A percentile compares a stretch with the other conserved stretches of the same genome.
phyloP scores from a whole-genome alignment of 306 rosid species.

The Vigna reflexopilosa region DNA sequence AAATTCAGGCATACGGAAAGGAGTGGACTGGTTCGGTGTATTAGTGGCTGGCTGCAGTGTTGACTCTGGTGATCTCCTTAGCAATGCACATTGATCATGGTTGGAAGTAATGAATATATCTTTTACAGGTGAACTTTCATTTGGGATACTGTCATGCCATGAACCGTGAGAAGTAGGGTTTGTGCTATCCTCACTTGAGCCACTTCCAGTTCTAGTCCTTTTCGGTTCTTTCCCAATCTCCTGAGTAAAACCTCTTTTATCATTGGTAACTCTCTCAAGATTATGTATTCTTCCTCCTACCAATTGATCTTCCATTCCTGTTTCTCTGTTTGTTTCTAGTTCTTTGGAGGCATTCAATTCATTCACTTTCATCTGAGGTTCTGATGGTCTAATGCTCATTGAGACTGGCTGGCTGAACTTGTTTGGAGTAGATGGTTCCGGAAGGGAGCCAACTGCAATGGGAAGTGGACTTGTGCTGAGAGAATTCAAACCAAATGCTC shows the following conservation, averaged over 20 bases:
- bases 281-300: conserved; percentile 44
- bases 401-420: conserved; percentile 55
- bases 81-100: conserved; percentile 51
- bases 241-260: conserved; percentile 39
- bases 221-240: conserved; percentile 49
- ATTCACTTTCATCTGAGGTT: conserved; percentile 55
- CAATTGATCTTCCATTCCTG: conserved; percentile 55
- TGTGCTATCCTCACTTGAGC: conserved; percentile 74
- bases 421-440: conserved; percentile 57
- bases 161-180: conserved; percentile 81
- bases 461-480: conserved; percentile 66
- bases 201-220: conserved; percentile 60
- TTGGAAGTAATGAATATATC: conserved; percentile 50
- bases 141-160: conserved; percentile 75
- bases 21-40: conserved; percentile 33
- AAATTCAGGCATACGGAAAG: conserved; percentile 47
- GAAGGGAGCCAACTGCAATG: conserved; percentile 55
- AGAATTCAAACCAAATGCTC: conserved; percentile 74
- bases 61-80: conserved; percentile 61
- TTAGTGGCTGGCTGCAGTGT: conserved; percentile 46
- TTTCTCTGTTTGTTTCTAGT: conserved; percentile 49
- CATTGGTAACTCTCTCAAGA: conserved; percentile 50
- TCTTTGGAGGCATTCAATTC: conserved; percentile 52
- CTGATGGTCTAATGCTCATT: conserved; percentile 45
- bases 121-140: conserved; percentile 53